Conservation (phyloP, 176 grass and related monocot genomes). For the Luzula sylvatica region DNA sequence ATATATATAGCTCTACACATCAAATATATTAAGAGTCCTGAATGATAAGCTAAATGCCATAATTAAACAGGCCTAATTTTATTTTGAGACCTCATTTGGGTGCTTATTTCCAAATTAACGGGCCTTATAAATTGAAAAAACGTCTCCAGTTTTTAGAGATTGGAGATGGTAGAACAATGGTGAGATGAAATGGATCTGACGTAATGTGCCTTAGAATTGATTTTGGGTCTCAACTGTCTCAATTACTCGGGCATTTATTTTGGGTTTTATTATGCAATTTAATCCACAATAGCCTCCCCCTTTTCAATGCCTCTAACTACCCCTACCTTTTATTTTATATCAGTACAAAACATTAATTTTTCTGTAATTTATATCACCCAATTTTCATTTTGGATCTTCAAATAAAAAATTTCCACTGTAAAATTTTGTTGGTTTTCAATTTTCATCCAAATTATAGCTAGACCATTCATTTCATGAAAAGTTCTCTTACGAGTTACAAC, state of each 20-base stretch:
- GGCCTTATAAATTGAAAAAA: neutral
- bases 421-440: no score
- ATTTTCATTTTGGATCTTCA: no score
- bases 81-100: neutral
- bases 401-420: no score
- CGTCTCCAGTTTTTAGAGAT: neutral
- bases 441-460: no score
- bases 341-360: no score
- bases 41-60: neutral
- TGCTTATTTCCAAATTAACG: neutral
- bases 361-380: no score
- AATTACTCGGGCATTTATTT: constrained; percentile 90
- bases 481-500: no score
- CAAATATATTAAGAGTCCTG: no score
- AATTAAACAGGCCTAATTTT: constrained; percentile 14
- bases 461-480: no score
- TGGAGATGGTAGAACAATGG: constrained; percentile 5
- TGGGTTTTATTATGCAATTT: constrained; percentile 58
- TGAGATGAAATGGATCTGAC: constrained; percentile 22
- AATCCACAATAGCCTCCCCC: constrained; percentile 61
- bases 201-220: constrained; percentile 17
- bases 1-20: no score
- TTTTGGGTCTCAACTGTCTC: constrained; percentile 59
- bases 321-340: constrained; percentile 7
- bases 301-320: constrained; percentile 79